Conservation (phyloP, 139 green algal genomes). For the Dunaliella sp. region DNA sequence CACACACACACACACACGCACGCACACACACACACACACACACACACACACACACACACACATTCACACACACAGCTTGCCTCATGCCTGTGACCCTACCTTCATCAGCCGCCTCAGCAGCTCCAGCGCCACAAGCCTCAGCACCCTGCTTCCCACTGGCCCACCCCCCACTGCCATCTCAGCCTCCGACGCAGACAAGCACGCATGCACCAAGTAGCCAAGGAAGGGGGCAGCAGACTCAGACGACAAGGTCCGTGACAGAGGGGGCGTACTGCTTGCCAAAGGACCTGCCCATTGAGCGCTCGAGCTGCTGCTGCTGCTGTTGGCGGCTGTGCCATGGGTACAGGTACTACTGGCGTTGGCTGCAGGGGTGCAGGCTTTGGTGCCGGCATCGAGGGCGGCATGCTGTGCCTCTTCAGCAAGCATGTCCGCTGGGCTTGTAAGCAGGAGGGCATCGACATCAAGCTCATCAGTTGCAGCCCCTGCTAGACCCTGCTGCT, state of each 20-base stretch:
- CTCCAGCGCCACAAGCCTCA: constrained; percentile 47
- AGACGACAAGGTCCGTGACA: neutral
- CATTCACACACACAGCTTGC: neutral
- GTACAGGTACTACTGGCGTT: too few relatives aligned
- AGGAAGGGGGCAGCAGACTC: constrained; percentile 32
- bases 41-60: neutral
- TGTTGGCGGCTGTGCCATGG: too few relatives aligned
- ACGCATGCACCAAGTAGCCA: constrained; percentile 46
- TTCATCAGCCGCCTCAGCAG: constrained; percentile 36
- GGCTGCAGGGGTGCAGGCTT: too few relatives aligned
- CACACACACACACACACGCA: neutral
- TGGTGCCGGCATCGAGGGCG: too few relatives aligned
- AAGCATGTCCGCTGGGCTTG: neutral
- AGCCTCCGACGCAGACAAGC: constrained; percentile 42
- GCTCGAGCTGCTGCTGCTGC: too few relatives aligned
- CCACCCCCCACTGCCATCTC: constrained; percentile 42
- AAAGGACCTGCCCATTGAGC: neutral
- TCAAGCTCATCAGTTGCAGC: neutral
- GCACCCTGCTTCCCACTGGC: constrained; percentile 47
- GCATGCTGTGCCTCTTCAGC: neutral
- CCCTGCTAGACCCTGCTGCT: neutral
- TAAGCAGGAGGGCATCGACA: neutral
- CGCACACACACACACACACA: neutral
- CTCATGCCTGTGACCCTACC: neutral
- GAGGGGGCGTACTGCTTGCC: neutral